These are phyloP conservation scores for Phytopythium litorale DNA, from an alignment of 352 stramenopile genomes.

Conservation along the genomic window DNA sequence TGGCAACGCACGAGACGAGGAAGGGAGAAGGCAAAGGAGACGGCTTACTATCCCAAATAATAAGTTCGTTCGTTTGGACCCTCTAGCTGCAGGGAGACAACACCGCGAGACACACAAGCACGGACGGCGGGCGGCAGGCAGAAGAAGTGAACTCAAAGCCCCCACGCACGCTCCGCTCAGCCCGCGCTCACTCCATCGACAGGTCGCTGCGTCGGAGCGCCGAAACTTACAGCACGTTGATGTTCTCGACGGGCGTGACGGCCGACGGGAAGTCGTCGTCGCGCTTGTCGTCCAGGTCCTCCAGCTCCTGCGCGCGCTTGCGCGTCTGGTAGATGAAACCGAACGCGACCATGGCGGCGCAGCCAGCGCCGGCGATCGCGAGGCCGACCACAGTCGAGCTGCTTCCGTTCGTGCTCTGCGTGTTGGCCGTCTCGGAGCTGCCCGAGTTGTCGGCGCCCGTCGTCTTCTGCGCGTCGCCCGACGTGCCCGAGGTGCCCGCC, in stretches of 20 bases:
- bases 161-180: neutral
- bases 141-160: neutral
- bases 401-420: conserved; percentile 18
- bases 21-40: neutral
- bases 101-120: neutral
- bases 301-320: conserved; percentile 58
- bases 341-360: conserved; percentile 47
- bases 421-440: conserved; percentile 33
- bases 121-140: neutral
- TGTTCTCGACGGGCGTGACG: conserved; percentile 47
- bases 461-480: conserved; percentile 21
- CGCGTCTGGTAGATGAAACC: conserved; percentile 78
- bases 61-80: conserved; percentile 5
- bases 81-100: neutral
- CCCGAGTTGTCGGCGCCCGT: conserved; percentile 17
- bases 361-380: conserved; percentile 28
- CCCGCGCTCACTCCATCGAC: neutral
- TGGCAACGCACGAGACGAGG: neutral
- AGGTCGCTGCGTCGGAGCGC: neutral
- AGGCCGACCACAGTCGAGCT: conserved; percentile 16
- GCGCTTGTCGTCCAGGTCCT: conserved; percentile 47
- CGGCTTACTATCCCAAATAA: conserved; percentile 3
- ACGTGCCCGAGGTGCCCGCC: conserved; percentile 9
- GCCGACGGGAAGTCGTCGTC: conserved; percentile 32
- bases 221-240: conserved; percentile 42